Evolutionary conservation across 2,329 filamentous ascomycete species (phyloP).

Genomic region (Phialocephala subalpina): DNA sequence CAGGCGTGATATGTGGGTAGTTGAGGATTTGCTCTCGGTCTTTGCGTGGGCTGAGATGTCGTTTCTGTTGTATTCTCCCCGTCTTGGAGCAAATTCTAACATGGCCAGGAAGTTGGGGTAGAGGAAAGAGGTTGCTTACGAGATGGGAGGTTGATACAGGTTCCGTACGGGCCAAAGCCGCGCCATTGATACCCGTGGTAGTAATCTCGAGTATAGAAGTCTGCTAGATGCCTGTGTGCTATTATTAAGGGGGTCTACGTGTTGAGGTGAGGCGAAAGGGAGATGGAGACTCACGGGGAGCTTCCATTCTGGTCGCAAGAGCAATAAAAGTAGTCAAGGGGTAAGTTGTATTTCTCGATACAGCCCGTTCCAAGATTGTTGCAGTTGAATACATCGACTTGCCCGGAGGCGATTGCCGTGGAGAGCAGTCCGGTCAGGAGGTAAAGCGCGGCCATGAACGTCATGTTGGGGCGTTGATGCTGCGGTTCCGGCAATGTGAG

Average conservation of each 20-base stretch:
- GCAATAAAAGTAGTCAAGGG: not conserved
- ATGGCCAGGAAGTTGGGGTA: no score
- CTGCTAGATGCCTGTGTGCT: not conserved
- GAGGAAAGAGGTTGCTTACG: no score
- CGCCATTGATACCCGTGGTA: not conserved
- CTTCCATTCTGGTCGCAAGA: not conserved
- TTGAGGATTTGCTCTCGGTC: no score
- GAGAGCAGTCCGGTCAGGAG: not conserved
- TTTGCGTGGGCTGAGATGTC: no score
- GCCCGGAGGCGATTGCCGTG: not conserved
- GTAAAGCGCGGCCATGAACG: not conserved
- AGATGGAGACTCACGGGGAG: not conserved
- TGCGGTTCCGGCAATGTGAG: not conserved
- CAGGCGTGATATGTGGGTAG: no score
- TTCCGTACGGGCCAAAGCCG: not conserved
- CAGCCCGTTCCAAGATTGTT: not conserved
- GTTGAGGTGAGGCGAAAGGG: not conserved
- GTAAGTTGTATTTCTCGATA: not conserved
- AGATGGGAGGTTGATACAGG: not conserved
- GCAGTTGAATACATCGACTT: not conserved
- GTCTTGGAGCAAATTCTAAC: no score
- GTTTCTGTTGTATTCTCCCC: no score
- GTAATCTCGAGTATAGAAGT: not conserved
- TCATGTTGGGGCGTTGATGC: not conserved
- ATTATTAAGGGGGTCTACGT: not conserved